These are phyloP conservation scores for Nyssa sinensis DNA, from an alignment of 148 eudicot species.

Conservation along the genomic window DNA sequence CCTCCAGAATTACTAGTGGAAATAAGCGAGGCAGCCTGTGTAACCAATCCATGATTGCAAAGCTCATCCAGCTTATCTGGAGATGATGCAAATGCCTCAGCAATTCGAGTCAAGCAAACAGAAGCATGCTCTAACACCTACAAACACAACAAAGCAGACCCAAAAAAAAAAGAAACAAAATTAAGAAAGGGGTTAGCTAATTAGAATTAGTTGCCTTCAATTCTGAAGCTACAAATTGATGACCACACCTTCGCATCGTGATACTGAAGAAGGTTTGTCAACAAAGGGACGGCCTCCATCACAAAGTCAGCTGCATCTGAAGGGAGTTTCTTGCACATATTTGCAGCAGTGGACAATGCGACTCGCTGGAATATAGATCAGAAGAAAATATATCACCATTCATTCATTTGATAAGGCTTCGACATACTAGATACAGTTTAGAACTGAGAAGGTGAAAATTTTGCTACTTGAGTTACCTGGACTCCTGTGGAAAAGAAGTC, in stretches of 20 bases:
- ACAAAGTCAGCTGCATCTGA: slow-evolving; percentile 92
- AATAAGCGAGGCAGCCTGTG: slow-evolving; percentile 71
- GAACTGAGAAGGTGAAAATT: not conserved
- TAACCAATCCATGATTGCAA: slow-evolving; percentile 74
- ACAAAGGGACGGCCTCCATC: slow-evolving; percentile 84
- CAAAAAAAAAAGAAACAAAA: not conserved
- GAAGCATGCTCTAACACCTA: slow-evolving; percentile 97
- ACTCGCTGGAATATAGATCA: slow-evolving; percentile 46
- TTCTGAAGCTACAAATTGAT: not conserved
- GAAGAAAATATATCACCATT: not conserved
- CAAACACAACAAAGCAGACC: slow-evolving; percentile 6
- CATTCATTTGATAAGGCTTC: not conserved
- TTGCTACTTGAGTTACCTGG: slow-evolving; percentile 39
- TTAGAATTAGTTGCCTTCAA: not conserved
- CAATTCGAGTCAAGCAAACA: slow-evolving; percentile 90
- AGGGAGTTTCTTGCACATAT: slow-evolving; percentile 87
- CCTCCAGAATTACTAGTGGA: slow-evolving; percentile 88
- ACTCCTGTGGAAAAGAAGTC: slow-evolving; percentile 92
- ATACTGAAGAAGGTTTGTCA: slow-evolving; percentile 80
- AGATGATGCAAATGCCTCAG: slow-evolving; percentile 82
- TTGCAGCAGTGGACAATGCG: slow-evolving; percentile 84
- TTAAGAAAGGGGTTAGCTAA: not conserved
- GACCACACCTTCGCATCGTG: slow-evolving; percentile 75
- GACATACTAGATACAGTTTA: not conserved
- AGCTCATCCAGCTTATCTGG: slow-evolving; percentile 74